Conservation (phyloP, 192 early-diverging fungal genomes). For the Spizellomyces punctatus region DNA sequence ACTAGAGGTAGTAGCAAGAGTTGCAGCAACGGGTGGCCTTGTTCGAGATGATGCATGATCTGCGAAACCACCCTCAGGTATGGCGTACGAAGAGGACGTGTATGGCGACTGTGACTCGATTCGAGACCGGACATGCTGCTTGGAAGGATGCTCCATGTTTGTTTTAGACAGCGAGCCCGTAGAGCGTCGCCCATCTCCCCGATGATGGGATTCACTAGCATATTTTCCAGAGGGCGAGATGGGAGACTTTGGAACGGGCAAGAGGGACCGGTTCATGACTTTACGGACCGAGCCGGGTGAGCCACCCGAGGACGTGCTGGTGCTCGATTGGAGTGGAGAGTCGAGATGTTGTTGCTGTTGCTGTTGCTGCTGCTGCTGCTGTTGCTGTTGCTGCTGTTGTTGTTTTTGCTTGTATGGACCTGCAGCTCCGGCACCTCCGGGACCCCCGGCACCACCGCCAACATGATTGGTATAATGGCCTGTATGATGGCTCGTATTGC, state of each 20-base stretch:
- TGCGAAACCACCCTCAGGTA: neutral
- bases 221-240: neutral
- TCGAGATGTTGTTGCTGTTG: neutral
- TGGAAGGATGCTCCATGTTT: neutral
- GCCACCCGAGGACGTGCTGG: neutral
- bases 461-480: too few relatives aligned
- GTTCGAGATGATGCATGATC: neutral
- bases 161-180: too few relatives aligned
- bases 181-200: too few relatives aligned
- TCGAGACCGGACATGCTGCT: neutral
- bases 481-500: too few relatives aligned
- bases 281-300: conserved; percentile 2
- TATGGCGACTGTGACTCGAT: neutral
- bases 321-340: neutral
- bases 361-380: neutral
- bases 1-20: too few relatives aligned
- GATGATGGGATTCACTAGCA: too few relatives aligned
- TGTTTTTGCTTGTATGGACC: too few relatives aligned
- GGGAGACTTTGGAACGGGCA: conserved; percentile 9
- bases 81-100: neutral
- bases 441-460: too few relatives aligned
- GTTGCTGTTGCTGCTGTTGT: too few relatives aligned
- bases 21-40: too few relatives aligned
- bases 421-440: too few relatives aligned
- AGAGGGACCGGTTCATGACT: conserved; percentile 7